Evolutionary conservation across 805 yeast genomes (phyloP).

Genomic region (Candida yuanshanica): DNA sequence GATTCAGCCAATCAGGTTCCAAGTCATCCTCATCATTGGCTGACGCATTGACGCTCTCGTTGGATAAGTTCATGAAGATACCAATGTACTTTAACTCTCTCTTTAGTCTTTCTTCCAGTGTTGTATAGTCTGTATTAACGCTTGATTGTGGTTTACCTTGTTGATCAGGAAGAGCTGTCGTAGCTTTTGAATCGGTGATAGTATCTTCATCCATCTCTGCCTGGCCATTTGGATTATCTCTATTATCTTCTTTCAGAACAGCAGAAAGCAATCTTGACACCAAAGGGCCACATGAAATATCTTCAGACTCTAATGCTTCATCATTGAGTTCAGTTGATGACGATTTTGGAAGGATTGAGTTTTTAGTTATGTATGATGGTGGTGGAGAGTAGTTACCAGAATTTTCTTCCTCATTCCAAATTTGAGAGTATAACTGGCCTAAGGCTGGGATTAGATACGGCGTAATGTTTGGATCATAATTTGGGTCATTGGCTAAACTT

Average conservation of each 20-base stretch:
- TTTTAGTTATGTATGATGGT: constrained; percentile 37
- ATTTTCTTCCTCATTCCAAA: constrained; percentile 82
- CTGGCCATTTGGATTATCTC: constrained; percentile 14
- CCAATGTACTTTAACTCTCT: constrained; percentile 89
- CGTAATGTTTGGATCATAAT: constrained; percentile 60
- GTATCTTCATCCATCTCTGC: constrained; percentile 24
- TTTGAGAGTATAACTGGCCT: constrained; percentile 75
- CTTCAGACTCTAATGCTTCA: constrained; percentile 61
- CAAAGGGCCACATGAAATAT: constrained; percentile 85
- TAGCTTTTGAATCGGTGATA: constrained; percentile 21
- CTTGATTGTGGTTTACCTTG: constrained; percentile 44
- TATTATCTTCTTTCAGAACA: constrained; percentile 42
- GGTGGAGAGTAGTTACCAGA: constrained; percentile 45
- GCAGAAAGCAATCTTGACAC: constrained; percentile 83
- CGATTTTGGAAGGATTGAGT: constrained; percentile 47
- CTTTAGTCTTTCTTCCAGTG: constrained; percentile 82
- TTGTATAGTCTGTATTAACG: constrained; percentile 57
- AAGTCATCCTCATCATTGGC: constrained; percentile 17
- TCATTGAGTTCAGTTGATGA: constrained; percentile 54
- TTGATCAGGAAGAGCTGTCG: constrained; percentile 32
- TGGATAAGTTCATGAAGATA: constrained; percentile 58
- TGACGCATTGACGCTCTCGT: constrained; percentile 12
- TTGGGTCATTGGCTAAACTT: constrained; percentile 28
- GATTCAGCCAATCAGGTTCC: constrained; percentile 58
- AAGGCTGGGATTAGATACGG: constrained; percentile 82